A percentile compares a stretch with the other conserved stretches of the same genome.
Conservation (phyloP, 2,329 filamentous ascomycete genomes). For the Cercospora canescens region DNA sequence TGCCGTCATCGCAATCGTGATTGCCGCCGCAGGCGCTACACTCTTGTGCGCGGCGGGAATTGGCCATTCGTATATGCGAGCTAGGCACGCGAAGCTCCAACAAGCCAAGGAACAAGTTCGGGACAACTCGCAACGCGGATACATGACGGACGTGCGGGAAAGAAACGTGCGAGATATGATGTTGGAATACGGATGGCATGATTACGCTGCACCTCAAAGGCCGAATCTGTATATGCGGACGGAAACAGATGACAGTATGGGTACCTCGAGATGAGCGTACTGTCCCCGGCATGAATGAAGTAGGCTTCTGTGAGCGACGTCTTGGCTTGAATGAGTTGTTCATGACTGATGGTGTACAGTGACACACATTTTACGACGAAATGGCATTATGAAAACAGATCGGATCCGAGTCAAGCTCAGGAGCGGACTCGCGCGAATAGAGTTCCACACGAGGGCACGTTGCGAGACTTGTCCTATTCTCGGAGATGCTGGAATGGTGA, state of each 20-base stretch:
- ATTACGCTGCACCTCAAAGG: not conserved
- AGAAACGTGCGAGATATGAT: not conserved
- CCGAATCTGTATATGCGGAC: not conserved
- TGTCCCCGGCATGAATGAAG: not conserved
- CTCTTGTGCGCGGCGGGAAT: not conserved
- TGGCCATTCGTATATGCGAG: not conserved
- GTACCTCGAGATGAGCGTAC: not conserved
- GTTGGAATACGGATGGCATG: not conserved
- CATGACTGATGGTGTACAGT: not conserved
- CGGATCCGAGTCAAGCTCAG: too few relatives aligned
- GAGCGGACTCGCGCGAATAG: too few relatives aligned
- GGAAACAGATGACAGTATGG: not conserved
- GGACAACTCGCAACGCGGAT: not conserved
- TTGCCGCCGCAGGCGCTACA: not conserved
- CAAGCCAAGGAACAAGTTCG: not conserved
- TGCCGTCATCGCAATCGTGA: not conserved
- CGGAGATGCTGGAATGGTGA: too few relatives aligned
- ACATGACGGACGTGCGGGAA: not conserved
- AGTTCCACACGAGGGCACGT: too few relatives aligned
- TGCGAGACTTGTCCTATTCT: too few relatives aligned
- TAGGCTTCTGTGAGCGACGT: not conserved
- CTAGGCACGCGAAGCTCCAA: not conserved
- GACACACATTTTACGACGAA: not conserved
- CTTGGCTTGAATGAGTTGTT: not conserved
- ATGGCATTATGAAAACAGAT: not conserved